Conservation (phyloP, 768 basidiomycete species). For the Agrocybe praecox region DNA sequence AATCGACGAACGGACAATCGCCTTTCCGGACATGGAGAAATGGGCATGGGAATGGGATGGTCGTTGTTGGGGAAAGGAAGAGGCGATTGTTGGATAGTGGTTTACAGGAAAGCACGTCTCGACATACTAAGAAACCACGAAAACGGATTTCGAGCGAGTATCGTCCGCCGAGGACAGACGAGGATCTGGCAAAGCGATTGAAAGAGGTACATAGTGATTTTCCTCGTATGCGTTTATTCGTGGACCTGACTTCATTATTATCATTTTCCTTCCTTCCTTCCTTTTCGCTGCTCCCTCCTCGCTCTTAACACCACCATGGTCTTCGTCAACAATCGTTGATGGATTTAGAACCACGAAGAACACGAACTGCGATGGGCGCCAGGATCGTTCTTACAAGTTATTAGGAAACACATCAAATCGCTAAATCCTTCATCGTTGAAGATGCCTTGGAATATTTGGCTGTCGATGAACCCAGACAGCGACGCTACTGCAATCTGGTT, state of each 20-base stretch:
- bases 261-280: slow-evolving; percentile 13
- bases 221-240: slow-evolving; percentile 13
- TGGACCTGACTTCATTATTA: slow-evolving; percentile 19
- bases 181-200: slow-evolving; percentile 64
- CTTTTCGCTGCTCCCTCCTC: slow-evolving; percentile 2
- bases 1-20: slow-evolving; percentile 1
- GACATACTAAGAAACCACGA: slow-evolving; percentile 41
- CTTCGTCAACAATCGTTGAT: neutral
- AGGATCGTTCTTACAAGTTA: slow-evolving; percentile 64
- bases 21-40: slow-evolving; percentile 15
- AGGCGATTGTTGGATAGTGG: slow-evolving; percentile 13
- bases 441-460: slow-evolving; percentile 64
- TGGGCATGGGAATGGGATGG: slow-evolving; percentile 2
- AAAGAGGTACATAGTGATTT: slow-evolving; percentile 58
- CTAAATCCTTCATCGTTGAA: slow-evolving; percentile 16
- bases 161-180: slow-evolving; percentile 58
- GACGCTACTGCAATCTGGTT: slow-evolving; percentile 83
- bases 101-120: slow-evolving; percentile 17
- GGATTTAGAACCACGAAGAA: slow-evolving; percentile 66
- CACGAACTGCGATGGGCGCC: slow-evolving; percentile 74
- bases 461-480: slow-evolving; percentile 73
- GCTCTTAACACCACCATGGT: neutral
- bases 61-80: slow-evolving; percentile 34
- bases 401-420: slow-evolving; percentile 40
- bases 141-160: slow-evolving; percentile 47